phyloP scores from a whole-genome alignment of 2,329 filamentous ascomycete species.

The Colletotrichum tofieldiae region DNA sequence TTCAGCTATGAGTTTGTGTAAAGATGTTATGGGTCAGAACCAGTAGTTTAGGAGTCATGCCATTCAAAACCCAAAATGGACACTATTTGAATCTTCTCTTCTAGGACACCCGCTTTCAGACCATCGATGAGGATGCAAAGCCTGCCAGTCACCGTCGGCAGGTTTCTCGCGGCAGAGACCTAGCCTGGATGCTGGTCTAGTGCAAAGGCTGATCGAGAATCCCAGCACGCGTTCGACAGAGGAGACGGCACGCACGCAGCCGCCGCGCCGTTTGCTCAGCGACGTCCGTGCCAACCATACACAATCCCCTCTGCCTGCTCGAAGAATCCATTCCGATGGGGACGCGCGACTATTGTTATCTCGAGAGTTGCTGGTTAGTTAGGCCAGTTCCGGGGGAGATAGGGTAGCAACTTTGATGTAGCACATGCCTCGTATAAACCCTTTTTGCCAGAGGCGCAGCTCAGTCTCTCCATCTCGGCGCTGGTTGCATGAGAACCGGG shows the following conservation, averaged over 20 bases:
- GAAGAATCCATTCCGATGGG: not conserved
- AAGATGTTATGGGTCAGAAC: conserved; percentile 16
- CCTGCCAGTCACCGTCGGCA: not conserved
- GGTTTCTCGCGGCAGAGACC: not conserved
- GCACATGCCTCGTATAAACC: not conserved
- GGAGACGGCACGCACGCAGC: not conserved
- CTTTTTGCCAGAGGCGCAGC: not conserved
- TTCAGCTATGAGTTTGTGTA: not conserved
- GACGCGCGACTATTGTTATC: not conserved
- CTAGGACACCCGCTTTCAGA: not conserved
- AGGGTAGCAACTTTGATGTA: not conserved
- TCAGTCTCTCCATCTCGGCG: not conserved
- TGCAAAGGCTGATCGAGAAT: not conserved
- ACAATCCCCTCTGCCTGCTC: conserved; percentile 6
- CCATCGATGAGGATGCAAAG: not conserved
- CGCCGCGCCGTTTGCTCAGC: not conserved
- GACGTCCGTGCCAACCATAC: conserved; percentile 29
- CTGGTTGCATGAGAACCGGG: not conserved
- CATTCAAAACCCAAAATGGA: not conserved
- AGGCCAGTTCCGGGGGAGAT: not conserved
- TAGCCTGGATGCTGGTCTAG: conserved; percentile 4
- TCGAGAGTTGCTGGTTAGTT: not conserved
- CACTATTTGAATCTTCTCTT: not conserved
- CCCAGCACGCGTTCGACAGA: not conserved
- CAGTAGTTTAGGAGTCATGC: not conserved